phyloP scores from a whole-genome alignment of 2,329 filamentous ascomycete species.

The Colletotrichum lentis region DNA sequence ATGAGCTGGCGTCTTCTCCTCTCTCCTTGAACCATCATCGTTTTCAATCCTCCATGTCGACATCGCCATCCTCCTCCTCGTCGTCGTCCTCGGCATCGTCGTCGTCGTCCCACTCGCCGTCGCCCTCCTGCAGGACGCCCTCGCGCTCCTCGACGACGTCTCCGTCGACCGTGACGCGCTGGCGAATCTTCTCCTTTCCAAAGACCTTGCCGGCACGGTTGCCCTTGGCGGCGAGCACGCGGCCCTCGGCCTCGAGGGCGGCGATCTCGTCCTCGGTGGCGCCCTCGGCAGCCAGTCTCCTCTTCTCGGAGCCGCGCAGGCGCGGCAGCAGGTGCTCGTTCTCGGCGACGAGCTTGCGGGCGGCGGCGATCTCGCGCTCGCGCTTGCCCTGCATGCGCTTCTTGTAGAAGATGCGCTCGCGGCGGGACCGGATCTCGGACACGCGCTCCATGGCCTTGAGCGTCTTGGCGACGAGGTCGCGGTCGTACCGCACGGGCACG shows the following conservation, averaged over 20 bases:
- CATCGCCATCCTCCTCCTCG: conserved; percentile 43
- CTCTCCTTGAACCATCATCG: neutral
- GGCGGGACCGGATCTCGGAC: conserved; percentile 79
- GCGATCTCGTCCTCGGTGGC: conserved; percentile 57
- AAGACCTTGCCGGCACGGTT: conserved; percentile 50
- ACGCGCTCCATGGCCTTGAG: conserved; percentile 92
- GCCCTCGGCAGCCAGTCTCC: conserved; percentile 61
- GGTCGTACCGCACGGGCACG: conserved; percentile 93
- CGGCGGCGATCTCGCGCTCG: conserved; percentile 78
- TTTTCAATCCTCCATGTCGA: conserved; percentile 47
- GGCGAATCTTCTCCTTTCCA: conserved; percentile 53
- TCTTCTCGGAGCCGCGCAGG: conserved; percentile 70
- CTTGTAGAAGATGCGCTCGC: conserved; percentile 94
- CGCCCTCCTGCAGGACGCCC: conserved; percentile 39
- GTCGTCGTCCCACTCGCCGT: conserved; percentile 36
- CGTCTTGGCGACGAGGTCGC: conserved; percentile 86
- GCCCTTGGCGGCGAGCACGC: conserved; percentile 41
- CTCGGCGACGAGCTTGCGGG: conserved; percentile 88
- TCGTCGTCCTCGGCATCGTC: conserved; percentile 40
- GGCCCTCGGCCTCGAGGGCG: conserved; percentile 54
- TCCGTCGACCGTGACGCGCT: conserved; percentile 50
- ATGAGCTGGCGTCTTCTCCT: neutral
- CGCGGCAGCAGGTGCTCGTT: conserved; percentile 91
- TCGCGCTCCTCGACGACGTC: conserved; percentile 46
- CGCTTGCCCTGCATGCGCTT: conserved; percentile 91